phyloP scores from a whole-genome alignment of 306 rosid species.

The Vachellia pachyceras region DNA sequence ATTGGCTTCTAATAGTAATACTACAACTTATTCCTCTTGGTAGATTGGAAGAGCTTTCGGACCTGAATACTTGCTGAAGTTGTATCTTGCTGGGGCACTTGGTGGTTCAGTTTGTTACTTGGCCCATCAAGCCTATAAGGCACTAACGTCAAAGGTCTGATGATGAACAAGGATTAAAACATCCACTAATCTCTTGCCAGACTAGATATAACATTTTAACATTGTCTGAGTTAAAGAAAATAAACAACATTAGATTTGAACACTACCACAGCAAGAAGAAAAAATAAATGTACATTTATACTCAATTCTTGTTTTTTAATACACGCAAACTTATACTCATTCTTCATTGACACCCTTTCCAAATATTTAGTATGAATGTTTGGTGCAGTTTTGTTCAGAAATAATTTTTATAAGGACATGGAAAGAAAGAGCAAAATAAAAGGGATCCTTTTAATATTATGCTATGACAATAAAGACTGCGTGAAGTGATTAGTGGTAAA shows the following conservation, averaged over 20 bases:
- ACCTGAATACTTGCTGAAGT: constrained; percentile 71
- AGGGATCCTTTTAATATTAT: background rate
- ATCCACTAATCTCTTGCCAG: background rate
- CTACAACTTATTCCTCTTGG: constrained; percentile 38
- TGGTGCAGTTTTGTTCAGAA: constrained; percentile 17
- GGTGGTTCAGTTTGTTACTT: constrained; percentile 80
- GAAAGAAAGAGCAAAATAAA: background rate
- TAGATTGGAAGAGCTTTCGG: constrained; percentile 78
- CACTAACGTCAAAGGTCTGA: constrained; percentile 70
- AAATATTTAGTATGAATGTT: constrained; percentile 30
- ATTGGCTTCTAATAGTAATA: constrained; percentile 33
- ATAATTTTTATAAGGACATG: background rate
- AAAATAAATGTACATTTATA: background rate
- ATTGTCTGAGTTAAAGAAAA: constrained; percentile 2
- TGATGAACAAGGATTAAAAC: constrained; percentile 29
- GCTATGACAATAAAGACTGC: background rate
- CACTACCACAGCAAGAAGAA: background rate
- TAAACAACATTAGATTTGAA: constrained; percentile 24
- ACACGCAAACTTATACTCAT: background rate
- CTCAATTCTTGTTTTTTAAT: constrained; percentile 12
- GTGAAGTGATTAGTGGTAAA: background rate
- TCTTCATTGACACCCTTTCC: constrained; percentile 30
- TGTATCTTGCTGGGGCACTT: constrained; percentile 86
- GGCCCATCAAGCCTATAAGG: constrained; percentile 63
- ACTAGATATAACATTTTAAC: constrained; percentile 4